Base-by-base conservation (phyloP, 2,329 filamentous ascomycete genomes). In the Aspergillus ustus region DNA sequence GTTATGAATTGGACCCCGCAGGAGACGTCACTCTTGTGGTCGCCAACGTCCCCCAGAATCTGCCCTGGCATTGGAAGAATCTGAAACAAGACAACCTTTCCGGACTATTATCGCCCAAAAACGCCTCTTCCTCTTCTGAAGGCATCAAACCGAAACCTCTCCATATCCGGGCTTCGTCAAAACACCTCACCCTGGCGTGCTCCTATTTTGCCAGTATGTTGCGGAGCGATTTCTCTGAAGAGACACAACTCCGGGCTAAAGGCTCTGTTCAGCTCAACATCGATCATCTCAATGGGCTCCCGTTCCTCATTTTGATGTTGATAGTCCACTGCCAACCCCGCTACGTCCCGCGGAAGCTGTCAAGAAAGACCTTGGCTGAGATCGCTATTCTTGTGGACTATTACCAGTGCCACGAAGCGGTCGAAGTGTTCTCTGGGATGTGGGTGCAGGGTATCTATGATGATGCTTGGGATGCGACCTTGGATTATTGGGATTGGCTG, bases 11-110 rank as follows among this genome's bases (percentile, higher is more conserved):
- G n/a, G 51, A 53, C 22, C 51, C 29, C 81, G 86, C 63, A 91
- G 89, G 70, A 86, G 91, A 61, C 79, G 73, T 2, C 63, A 55
- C 37, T 15, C 29, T 58, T 7, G 19, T 58, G 7, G 7, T 58
- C 31, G n/a, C 28, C 34, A 50, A 58, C 40, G 46, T 58, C 17
- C 55, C 55, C 0, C 9, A 43, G 2, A 43, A 46, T 17, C 68
- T 20, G 60, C 67, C 51, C 29, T 9, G 6, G 29, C 5, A 31
- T 9, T 9, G 5, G 9, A 31, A 31, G 5, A 9, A 31, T 6
- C 29, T 31, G 29, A 31, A 31, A 9, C 29, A 6, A 5, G 29
- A 31, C 29, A 9, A 6, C 29, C 29, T 31, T 31, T 5, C 29
- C 6, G 29, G 29, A 9, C 29, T 5, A 9, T 31, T 5, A 9